phyloP scores from a whole-genome alignment of 2,329 filamentous ascomycete species.

The Dothistroma pini region DNA sequence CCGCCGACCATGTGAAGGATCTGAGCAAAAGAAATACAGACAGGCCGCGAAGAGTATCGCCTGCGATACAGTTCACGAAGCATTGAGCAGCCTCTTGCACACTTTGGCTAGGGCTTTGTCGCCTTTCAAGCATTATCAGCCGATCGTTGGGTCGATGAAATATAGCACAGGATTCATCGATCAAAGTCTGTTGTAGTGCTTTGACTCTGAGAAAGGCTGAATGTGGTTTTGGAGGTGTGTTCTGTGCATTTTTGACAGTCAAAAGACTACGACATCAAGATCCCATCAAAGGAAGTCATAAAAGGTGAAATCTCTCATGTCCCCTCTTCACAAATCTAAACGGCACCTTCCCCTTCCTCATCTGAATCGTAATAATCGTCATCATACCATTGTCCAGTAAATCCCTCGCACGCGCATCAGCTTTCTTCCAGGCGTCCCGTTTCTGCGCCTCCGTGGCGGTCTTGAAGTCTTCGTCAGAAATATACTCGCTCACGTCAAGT shows the following conservation, averaged over 20 bases:
- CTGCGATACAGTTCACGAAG: neutral
- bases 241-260: neutral
- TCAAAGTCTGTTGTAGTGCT: neutral
- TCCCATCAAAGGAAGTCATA: neutral
- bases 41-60: neutral
- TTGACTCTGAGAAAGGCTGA: neutral
- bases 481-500: constrained; percentile 56
- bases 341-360: constrained; percentile 61
- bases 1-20: neutral
- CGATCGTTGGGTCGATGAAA: neutral
- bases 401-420: constrained; percentile 52
- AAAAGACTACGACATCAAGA: neutral
- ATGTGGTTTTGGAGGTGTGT: neutral
- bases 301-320: constrained; percentile 58
- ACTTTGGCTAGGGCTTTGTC: neutral
- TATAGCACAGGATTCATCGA: neutral
- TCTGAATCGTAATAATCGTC: constrained; percentile 68
- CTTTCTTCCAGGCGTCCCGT: constrained; percentile 57
- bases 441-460: constrained; percentile 47
- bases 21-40: neutral
- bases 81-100: neutral
- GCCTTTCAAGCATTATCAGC: neutral
- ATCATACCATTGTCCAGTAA: constrained; percentile 54
- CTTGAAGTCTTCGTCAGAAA: constrained; percentile 42
- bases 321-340: constrained; percentile 67